Conservation (phyloP, 2,329 filamentous ascomycete genomes). For the Claviceps pazoutovae region DNA sequence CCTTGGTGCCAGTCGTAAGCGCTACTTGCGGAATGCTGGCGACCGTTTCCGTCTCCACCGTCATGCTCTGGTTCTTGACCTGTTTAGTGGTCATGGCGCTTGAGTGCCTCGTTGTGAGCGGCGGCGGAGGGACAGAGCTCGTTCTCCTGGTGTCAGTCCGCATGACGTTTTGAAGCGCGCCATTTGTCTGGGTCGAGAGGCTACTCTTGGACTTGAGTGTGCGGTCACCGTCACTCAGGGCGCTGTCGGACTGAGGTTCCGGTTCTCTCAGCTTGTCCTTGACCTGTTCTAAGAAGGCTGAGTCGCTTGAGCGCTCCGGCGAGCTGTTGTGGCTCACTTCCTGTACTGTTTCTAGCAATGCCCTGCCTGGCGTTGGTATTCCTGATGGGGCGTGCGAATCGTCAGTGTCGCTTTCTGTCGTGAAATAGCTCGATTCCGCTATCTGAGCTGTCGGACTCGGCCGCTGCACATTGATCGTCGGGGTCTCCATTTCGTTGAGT, state of each 20-base stretch:
- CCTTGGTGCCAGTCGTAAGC: slow-evolving; percentile 51
- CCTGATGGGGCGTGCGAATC: slow-evolving; percentile 32
- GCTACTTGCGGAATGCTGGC: slow-evolving; percentile 76
- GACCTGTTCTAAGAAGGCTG: slow-evolving; percentile 34
- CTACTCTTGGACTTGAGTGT: slow-evolving; percentile 33
- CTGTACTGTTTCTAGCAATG: slow-evolving; percentile 76
- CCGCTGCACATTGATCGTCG: slow-evolving; percentile 39
- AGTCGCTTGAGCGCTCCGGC: slow-evolving; percentile 36
- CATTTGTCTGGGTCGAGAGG: slow-evolving; percentile 38
- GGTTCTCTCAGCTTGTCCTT: slow-evolving; percentile 33
- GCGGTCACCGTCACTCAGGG: slow-evolving; percentile 24
- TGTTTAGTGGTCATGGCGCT: slow-evolving; percentile 49
- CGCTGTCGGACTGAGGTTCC: slow-evolving; percentile 27
- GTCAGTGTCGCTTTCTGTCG: slow-evolving; percentile 39
- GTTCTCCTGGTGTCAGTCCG: slow-evolving; percentile 28
- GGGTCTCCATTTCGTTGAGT: slow-evolving; percentile 35
- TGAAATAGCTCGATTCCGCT: slow-evolving; percentile 21
- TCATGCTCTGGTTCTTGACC: slow-evolving; percentile 73
- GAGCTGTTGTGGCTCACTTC: slow-evolving; percentile 71
- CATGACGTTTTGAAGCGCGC: slow-evolving; percentile 51
- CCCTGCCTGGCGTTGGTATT: slow-evolving; percentile 44
- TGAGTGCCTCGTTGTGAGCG: slow-evolving; percentile 49
- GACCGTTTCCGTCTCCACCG: slow-evolving; percentile 93
- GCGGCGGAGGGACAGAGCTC: slow-evolving; percentile 36
- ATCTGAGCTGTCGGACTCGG: slow-evolving; percentile 32